A percentile compares a stretch with the other conserved stretches of the same genome.
These are phyloP conservation scores for Cladosporium cucumerinum DNA, from an alignment of 2,329 filamentous ascomycete genomes.

Conservation along the genomic window DNA sequence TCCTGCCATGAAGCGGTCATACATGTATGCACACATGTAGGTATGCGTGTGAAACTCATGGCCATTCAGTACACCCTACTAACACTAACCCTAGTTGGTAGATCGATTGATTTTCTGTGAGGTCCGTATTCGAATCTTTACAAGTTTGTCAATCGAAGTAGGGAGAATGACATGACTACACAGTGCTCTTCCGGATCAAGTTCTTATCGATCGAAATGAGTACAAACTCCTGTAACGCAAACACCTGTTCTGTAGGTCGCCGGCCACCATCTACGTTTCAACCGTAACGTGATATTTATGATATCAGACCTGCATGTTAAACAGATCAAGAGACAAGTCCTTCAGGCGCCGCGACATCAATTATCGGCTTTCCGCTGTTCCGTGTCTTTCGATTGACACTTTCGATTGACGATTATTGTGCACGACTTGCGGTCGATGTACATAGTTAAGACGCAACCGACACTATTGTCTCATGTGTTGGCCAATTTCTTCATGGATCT, in stretches of 20 bases:
- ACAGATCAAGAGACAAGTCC: background rate
- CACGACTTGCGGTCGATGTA: background rate
- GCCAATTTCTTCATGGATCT: background rate
- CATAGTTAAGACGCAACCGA: background rate
- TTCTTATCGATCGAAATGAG: background rate
- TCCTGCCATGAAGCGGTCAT: background rate
- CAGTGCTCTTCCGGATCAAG: background rate
- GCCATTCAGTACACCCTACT: background rate
- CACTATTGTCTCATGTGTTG: background rate
- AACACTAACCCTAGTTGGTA: background rate
- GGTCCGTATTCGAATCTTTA: background rate
- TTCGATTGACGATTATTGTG: background rate
- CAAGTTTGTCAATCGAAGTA: background rate
- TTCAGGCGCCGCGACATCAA: background rate
- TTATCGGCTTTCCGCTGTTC: background rate
- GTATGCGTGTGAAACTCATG: background rate
- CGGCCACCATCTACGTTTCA: background rate
- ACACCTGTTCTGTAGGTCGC: background rate
- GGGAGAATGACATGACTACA: background rate
- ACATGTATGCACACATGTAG: background rate
- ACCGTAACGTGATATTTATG: background rate
- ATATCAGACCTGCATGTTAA: background rate
- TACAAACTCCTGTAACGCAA: background rate
- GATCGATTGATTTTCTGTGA: background rate
- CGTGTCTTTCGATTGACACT: background rate